Evolutionary conservation across 768 basidiomycete species (phyloP).

Genomic region (Dioszegia crocea): DNA sequence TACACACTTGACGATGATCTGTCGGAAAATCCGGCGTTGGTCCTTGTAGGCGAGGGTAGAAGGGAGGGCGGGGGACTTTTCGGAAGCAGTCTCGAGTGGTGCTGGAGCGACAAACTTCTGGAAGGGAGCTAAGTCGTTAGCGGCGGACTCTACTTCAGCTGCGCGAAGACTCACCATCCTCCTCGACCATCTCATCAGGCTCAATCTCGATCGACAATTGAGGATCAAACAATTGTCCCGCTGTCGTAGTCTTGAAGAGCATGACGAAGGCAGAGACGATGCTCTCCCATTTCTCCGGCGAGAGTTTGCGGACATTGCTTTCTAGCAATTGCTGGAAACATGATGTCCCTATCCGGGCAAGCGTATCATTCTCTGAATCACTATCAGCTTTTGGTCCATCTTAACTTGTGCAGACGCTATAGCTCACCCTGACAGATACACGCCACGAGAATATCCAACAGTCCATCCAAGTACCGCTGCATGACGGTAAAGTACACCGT

Average conservation of each 20-base stretch:
- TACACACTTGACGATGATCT: constrained; percentile 99
- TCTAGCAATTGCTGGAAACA: constrained; percentile 95
- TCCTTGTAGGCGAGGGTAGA: constrained; percentile 53
- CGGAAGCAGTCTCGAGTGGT: constrained; percentile 71
- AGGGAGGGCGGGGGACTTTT: constrained; percentile 37
- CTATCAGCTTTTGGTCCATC: background rate
- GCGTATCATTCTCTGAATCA: constrained; percentile 86
- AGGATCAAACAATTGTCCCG: constrained; percentile 94
- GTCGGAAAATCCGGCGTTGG: constrained; percentile 85
- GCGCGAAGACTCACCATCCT: constrained; percentile 32
- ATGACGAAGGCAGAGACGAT: constrained; percentile 89
- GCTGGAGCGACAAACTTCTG: constrained; percentile 53
- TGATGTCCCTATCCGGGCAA: constrained; percentile 94
- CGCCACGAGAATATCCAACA: constrained; percentile 85
- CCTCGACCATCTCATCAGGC: constrained; percentile 29
- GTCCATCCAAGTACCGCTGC: constrained; percentile 84
- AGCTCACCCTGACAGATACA: constrained; percentile 94
- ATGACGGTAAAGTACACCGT: constrained; percentile 90
- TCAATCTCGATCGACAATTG: constrained; percentile 73
- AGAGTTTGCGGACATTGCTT: constrained; percentile 82
- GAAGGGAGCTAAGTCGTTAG: constrained; percentile 23
- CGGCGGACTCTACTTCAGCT: background rate
- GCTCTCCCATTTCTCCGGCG: constrained; percentile 78
- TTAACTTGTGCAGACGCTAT: background rate
- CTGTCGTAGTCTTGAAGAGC: constrained; percentile 95